These are phyloP conservation scores for Fusarium ramigenum DNA, from an alignment of 2,329 filamentous ascomycete genomes.

Conservation along the genomic window DNA sequence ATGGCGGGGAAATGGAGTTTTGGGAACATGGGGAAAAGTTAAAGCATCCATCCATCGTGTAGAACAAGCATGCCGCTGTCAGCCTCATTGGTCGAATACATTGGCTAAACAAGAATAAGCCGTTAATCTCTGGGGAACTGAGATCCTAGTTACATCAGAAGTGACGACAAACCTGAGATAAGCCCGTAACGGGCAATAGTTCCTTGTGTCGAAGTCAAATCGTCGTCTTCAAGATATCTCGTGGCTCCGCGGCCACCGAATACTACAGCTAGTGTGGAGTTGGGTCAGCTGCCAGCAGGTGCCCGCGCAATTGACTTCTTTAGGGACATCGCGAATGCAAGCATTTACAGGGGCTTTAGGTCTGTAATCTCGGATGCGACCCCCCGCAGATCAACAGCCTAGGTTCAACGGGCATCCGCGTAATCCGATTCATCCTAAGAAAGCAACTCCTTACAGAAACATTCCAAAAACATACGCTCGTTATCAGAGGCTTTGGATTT, in stretches of 20 bases:
- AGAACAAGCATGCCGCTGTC: constrained; percentile 37
- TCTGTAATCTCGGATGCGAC: constrained; percentile 32
- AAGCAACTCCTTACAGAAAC: not conserved
- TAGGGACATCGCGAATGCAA: not conserved
- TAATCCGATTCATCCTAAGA: constrained; percentile 15
- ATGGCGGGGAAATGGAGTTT: constrained; percentile 37
- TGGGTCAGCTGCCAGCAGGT: not conserved
- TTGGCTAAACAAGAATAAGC: constrained; percentile 1
- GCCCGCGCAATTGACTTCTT: not conserved
- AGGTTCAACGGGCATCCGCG: constrained; percentile 16
- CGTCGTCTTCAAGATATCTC: not conserved
- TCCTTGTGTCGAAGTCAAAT: not conserved
- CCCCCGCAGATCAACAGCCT: constrained; percentile 32
- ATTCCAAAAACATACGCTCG: not conserved
- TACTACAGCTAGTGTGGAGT: not conserved
- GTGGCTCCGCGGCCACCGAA: constrained; percentile 3
- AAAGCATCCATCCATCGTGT: constrained; percentile 28
- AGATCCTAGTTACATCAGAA: not conserved
- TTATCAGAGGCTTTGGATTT: not conserved
- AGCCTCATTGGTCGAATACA: constrained; percentile 13
- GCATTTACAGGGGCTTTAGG: constrained; percentile 6
- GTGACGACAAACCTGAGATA: constrained; percentile 5
- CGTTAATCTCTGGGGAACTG: not conserved
- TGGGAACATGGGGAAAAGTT: constrained; percentile 41
- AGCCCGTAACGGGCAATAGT: not conserved